Conservation (phyloP, 83 land plant genomes). For the Diphasiastrum complanatum region DNA sequence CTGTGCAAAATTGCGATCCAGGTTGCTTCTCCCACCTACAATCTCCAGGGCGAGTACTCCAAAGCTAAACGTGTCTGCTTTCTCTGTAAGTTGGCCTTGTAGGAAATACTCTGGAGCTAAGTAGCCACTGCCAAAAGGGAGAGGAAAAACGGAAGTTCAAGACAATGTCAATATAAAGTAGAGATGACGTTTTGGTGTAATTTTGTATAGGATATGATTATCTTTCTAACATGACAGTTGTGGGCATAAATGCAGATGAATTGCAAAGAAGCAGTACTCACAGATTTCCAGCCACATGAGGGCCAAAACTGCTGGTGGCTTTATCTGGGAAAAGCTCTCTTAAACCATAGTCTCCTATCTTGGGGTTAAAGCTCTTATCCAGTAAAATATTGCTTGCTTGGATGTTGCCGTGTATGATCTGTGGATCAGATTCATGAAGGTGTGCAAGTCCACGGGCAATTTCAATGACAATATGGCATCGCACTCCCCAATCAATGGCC, state of each 20-base stretch:
- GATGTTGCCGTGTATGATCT: constrained; percentile 17
- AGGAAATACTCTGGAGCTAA: constrained; percentile 20
- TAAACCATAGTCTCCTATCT: constrained; percentile 22
- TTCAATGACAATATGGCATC: constrained; percentile 5
- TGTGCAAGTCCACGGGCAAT: constrained; percentile 17
- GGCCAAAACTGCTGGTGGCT: neutral
- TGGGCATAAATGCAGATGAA: neutral
- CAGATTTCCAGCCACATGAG: constrained; percentile 15
- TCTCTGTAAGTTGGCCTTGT: constrained; percentile 16
- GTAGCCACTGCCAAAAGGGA: constrained; percentile 13
- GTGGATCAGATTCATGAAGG: constrained; percentile 9
- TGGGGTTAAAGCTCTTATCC: constrained; percentile 9
- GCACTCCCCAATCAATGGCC: constrained; percentile 7
- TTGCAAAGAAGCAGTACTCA: constrained; percentile 4
- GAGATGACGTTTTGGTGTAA: neutral
- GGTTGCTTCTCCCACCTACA: constrained; percentile 19
- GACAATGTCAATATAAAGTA: neutral
- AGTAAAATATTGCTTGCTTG: constrained; percentile 23
- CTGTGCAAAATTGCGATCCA: neutral
- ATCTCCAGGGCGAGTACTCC: constrained; percentile 17
- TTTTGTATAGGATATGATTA: neutral
- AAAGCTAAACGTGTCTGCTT: constrained; percentile 24
- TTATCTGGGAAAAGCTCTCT: constrained; percentile 10
- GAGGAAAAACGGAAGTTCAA: neutral
- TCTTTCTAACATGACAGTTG: neutral